Base-by-base conservation (phyloP, 345 rosid species). In the Arabis alpina region DNA sequence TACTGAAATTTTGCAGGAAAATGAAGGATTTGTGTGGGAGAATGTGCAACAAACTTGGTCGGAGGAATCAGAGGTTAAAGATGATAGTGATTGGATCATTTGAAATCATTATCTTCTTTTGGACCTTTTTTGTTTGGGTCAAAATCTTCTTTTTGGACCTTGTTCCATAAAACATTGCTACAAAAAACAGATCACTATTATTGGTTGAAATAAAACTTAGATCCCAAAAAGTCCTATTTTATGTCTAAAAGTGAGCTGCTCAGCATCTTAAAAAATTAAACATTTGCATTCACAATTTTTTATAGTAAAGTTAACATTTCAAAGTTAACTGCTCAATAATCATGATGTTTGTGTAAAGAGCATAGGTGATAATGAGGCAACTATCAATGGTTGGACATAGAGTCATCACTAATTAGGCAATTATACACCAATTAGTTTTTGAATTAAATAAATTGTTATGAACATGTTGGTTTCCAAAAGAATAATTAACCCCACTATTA, bases 21-120 rank as follows among this genome's bases (percentile, higher is more conserved):
- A 34, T 0, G 74, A 77, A 3, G 83, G 85, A 12, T 68, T 68
- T 28, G 79, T 73, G 27, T 88, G 83, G 64, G 58, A 84, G 78
- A 84, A 83, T 63, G 61, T 92, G 70, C 84, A 88, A 59, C 86
- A 90, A 78, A 86, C 82, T 49, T 92, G 96, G 98, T 71, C 84
- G 4, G 87, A 77, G 57, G 85, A 82, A 73, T 71, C 72, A 13
- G 82, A 54, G 61, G 80, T 70, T 10, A 78, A 82, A 56, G 83
- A 84, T 76, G 74, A 61, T 30, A 77, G 80, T 19, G 30, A 80
- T 52, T 86, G 90, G 87, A 55, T 79, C 63, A 65, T 77, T 60
- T 75, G 23, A 34, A 42, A 36, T 16, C 32, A 8, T 10, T 19
- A 48, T 71, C 42, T 14, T 19, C 14, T 27, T n/a, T 42, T 10